Evolutionary conservation across 306 rosid genomes (phyloP), one percentile per base, ranked within the genome.

Genomic region (Hylodesmum podocarpum): DNA sequence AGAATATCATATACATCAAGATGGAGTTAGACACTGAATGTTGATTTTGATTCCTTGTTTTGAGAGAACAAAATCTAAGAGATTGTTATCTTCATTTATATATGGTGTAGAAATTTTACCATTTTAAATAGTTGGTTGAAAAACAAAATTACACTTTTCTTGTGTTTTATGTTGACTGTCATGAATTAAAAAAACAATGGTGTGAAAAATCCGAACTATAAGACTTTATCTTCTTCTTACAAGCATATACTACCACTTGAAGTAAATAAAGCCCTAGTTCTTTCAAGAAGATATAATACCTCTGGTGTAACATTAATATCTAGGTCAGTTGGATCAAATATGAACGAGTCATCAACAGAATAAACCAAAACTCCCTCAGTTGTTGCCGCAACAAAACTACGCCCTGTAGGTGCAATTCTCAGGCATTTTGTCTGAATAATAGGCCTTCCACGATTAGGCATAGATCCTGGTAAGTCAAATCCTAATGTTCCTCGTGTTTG

Each of bases 221-320:
- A 31, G 28, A 41, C 22, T 15, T 25, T 16, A 2, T 50, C 40
- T 53, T 16, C 65, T 33, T 66, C 53, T 29, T 15, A 36, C 62
- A 73, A 44, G 59, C 62, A 76, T 19, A 75, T 14, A 43, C 15
- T 55, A 29, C 18, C 41, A n/a, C 24, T 61, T 46, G 13, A 59
- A 58, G 39, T 28, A 63, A 46, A 66, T 2, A 33, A 10, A 63
- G 29, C 65, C 11, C 6, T 25, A 37, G 9, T 57, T 57, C 39
- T 76, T 40, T 66, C 16, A 53, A 63, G 33, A 21, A 66, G 5
- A 28, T 11, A 39, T 13, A 77, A 14, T 87, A 92, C 99, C 97
- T 92, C 96, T 3, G 99, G 97, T 16, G 97, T 92, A 80, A 95
- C 97, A 80, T 95, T 86, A n/a, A 95, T 88, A 87, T 95, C 99